A percentile compares a stretch with the other conserved stretches of the same genome.
These are phyloP conservation scores for Solanum hybrid DNA, from an alignment of 305 asterid species.

Conservation along the genomic window DNA sequence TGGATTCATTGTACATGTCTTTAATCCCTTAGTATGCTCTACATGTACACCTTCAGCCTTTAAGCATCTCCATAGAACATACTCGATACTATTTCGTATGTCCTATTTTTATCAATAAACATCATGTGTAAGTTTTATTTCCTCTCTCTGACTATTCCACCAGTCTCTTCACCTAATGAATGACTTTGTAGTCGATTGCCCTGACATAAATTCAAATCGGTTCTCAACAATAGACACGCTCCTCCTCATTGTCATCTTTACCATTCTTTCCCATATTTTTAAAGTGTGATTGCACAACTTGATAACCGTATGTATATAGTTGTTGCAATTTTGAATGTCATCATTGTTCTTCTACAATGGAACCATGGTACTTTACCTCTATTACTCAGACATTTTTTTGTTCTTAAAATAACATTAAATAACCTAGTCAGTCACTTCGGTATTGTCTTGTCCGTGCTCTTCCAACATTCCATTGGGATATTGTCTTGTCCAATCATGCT, in stretches of 20 bases:
- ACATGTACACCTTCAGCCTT: background rate
- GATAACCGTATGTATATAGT: background rate
- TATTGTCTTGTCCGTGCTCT: background rate
- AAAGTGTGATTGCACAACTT: background rate
- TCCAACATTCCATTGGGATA: background rate
- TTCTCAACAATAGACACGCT: background rate
- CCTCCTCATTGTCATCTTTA: background rate
- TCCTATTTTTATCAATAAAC: background rate
- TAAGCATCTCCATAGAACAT: background rate
- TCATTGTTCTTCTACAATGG: background rate
- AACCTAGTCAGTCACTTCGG: background rate
- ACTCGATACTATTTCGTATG: background rate
- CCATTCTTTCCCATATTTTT: background rate
- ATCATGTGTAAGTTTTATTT: background rate
- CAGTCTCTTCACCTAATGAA: background rate
- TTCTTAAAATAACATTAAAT: background rate
- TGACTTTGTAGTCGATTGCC: background rate
- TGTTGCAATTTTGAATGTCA: background rate
- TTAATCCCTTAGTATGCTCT: too few relatives aligned
- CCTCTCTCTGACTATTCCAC: background rate
- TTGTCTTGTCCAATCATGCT: background rate
- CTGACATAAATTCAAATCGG: too few relatives aligned
- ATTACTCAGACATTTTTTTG: background rate
- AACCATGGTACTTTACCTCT: background rate
- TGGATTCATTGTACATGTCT: background rate